Evolutionary conservation across 2,329 filamentous ascomycete genomes (phyloP), one percentile per base, ranked within the genome.

Genomic region (Cladophialophora exuberans): DNA sequence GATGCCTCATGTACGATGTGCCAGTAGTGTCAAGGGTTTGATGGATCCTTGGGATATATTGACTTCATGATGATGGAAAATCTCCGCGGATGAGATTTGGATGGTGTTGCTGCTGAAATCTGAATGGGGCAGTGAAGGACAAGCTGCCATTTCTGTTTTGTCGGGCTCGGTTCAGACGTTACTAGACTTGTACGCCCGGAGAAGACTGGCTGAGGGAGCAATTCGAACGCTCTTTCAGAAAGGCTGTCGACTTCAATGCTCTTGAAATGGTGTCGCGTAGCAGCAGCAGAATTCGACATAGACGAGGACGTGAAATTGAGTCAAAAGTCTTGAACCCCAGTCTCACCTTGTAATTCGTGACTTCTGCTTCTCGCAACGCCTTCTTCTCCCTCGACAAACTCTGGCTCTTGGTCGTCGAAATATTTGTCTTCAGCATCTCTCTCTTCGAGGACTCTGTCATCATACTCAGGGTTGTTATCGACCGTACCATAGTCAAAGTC

Each of bases 401-500:
- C 78, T 0, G 88, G 86, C 63, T 89, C 86, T 75, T 96, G 87
- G 4, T 85, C 84, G 18, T 91, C 89, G 67, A 95, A 92, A 76
- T 89, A 96, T 17, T 79, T 79, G 31, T 96, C 89, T 70, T 93
- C 80, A 11, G 76, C 76, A 48, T 87, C 84, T n/a, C 77, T 73
- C 59, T 79, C 79, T 61, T 82, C 79, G 75, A 83, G 76, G 67
- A 79, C 70, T 77, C 72, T 68, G 70, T 86, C 83, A 68, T 96
- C 90, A 52, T 84, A 86, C 17, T 85, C 84, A 25, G 90, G 85
- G 65, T 88, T 85, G 30, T 76, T 74, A 66, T 96, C 91, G 4
- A 96, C 86, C 2, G 61, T 65, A 1, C 65, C 70, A 67, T 96
- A 96, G 58, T 93, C 86, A 64, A 95, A 93, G 43, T 95, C 90